Evolutionary conservation across 306 rosid species (phyloP).

Genomic region (Argentina anserina): DNA sequence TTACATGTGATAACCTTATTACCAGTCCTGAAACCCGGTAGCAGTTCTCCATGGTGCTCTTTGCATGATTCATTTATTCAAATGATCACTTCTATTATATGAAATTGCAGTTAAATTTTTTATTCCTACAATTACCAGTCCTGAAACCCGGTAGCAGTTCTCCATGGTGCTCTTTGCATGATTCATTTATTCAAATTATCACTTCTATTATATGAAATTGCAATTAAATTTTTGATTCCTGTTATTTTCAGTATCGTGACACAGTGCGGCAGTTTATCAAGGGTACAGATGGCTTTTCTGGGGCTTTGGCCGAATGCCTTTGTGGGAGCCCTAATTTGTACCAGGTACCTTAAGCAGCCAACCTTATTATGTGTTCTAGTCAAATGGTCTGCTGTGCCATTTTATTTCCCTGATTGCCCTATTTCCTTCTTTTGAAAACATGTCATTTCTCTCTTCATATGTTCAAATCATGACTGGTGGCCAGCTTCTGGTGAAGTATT

Average conservation of each 20-base stretch:
- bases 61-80: background rate
- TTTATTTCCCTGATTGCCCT: background rate
- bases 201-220: background rate
- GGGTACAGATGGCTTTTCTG: slow-evolving; percentile 92
- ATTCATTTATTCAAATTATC: background rate
- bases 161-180: background rate
- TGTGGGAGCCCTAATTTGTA: slow-evolving; percentile 96
- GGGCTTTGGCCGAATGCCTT: slow-evolving; percentile 88
- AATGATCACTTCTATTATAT: background rate
- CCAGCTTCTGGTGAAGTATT: background rate
- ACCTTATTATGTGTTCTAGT: background rate
- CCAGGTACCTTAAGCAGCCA: slow-evolving; percentile 50
- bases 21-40: background rate
- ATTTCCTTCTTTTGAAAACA: background rate
- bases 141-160: background rate
- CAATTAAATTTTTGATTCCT: slow-evolving; percentile 22
- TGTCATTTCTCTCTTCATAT: background rate
- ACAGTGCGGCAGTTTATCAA: slow-evolving; percentile 84
- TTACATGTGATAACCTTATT: background rate
- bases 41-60: background rate
- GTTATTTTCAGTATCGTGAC: slow-evolving; percentile 77
- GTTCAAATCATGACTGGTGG: background rate
- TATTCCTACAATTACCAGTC: slow-evolving; percentile 19
- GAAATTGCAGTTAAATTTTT: slow-evolving; percentile 7
- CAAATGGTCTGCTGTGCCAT: background rate